phyloP scores from a whole-genome alignment of 2,329 filamentous ascomycete species.

The Clonostachys byssicola region DNA sequence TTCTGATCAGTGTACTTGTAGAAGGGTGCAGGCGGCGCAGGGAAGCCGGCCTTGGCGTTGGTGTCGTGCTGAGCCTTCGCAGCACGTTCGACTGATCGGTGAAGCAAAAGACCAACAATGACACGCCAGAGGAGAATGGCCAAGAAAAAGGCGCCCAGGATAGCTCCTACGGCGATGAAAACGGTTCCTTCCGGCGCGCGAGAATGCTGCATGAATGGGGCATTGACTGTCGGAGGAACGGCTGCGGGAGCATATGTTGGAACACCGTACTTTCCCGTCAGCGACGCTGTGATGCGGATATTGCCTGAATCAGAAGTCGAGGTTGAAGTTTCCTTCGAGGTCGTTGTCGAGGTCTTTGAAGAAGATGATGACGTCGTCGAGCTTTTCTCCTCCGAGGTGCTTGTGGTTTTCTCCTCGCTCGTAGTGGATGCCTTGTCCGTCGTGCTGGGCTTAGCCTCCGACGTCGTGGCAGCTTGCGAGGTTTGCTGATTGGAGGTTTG shows the following conservation, averaged over 20 bases:
- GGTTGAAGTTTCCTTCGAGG: slow-evolving; percentile 4
- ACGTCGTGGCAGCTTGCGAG: too few relatives aligned
- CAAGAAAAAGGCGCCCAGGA: slow-evolving; percentile 76
- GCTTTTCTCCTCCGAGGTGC: slow-evolving; percentile 5
- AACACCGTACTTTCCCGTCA: slow-evolving; percentile 30
- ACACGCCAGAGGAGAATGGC: slow-evolving; percentile 85
- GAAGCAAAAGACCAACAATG: slow-evolving; percentile 84
- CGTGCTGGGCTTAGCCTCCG: neutral
- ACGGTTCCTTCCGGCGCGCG: slow-evolving; percentile 86
- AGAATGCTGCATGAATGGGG: slow-evolving; percentile 89
- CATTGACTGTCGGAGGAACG: slow-evolving; percentile 78
- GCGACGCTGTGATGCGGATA: slow-evolving; percentile 31
- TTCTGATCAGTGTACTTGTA: slow-evolving; percentile 61
- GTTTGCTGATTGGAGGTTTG: neutral
- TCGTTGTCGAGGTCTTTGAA: neutral
- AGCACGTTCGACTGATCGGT: slow-evolving; percentile 84
- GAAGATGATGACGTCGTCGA: slow-evolving; percentile 6
- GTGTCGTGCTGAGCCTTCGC: slow-evolving; percentile 68
- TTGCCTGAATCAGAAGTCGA: slow-evolving; percentile 1
- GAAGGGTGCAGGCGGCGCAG: slow-evolving; percentile 51
- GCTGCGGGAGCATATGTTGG: slow-evolving; percentile 65
- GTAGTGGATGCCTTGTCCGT: slow-evolving; percentile 5
- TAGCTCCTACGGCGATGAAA: slow-evolving; percentile 90
- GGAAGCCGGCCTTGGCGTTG: slow-evolving; percentile 67
- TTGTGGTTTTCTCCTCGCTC: neutral